These are phyloP conservation scores for Decorospora gaudefroyi DNA, from an alignment of 2,329 filamentous ascomycete species.

Conservation along the genomic window DNA sequence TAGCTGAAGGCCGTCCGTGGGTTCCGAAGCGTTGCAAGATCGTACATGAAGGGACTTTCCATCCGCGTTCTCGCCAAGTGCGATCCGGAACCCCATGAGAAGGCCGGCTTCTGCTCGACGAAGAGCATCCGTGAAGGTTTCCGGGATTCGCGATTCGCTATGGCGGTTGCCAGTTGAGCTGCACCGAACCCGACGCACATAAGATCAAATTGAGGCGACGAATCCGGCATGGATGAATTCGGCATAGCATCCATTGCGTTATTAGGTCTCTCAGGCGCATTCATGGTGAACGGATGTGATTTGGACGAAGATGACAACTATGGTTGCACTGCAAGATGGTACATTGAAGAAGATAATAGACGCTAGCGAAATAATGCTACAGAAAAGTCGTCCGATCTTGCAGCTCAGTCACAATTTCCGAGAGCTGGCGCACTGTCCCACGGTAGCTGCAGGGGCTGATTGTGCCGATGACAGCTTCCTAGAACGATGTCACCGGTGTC, in stretches of 20 bases:
- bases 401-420: constrained; percentile 15
- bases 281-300: constrained; percentile 23
- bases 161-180: constrained; percentile 44
- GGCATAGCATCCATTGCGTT: constrained; percentile 18
- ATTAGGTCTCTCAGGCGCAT: constrained; percentile 22
- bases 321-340: neutral
- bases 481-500: constrained; percentile 27
- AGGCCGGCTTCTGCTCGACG: constrained; percentile 40
- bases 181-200: constrained; percentile 46
- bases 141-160: constrained; percentile 41
- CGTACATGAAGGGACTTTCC: constrained; percentile 44
- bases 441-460: constrained; percentile 6
- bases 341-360: constrained; percentile 8
- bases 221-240: constrained; percentile 18
- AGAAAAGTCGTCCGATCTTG: constrained; percentile 3
- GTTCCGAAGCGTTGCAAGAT: constrained; percentile 44
- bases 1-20: constrained; percentile 45
- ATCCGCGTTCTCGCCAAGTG: constrained; percentile 42
- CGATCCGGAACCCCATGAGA: constrained; percentile 39
- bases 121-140: constrained; percentile 37
- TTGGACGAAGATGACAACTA: neutral
- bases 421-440: constrained; percentile 21
- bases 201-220: constrained; percentile 34
- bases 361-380: constrained; percentile 11
- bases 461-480: constrained; percentile 16